Percentiles rank a stretch among this genome's conserved stretches.
Evolutionary conservation across 2,329 filamentous ascomycete species (phyloP).

Genomic region (Pseudonectria buxi): DNA sequence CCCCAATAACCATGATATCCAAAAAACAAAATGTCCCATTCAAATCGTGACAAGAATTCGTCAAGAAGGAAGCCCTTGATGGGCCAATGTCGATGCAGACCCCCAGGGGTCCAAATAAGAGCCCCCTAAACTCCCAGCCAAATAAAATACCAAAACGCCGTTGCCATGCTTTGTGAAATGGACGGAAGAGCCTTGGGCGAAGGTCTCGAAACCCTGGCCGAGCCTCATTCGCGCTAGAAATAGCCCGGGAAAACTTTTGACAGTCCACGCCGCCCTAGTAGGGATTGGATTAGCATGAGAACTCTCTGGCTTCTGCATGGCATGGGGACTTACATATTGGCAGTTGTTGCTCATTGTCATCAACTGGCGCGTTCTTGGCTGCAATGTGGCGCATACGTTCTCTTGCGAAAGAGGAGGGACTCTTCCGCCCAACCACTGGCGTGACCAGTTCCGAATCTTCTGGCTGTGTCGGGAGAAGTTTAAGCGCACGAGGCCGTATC

Average conservation of each 20-base stretch:
- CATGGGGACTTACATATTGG: constrained; percentile 31
- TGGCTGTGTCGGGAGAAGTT: constrained; percentile 32
- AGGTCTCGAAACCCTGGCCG: constrained; percentile 6
- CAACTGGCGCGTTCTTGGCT: constrained; percentile 35
- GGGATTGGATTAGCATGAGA: not conserved
- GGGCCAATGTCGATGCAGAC: not conserved
- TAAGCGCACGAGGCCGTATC: constrained; percentile 23
- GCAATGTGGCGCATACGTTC: constrained; percentile 39
- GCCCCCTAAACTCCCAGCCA: constrained; percentile 1
- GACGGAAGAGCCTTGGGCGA: constrained; percentile 9
- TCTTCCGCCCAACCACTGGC: constrained; percentile 28
- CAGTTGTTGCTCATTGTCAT: constrained; percentile 34
- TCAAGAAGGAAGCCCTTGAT: too few species aligned
- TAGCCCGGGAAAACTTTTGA: constrained; percentile 39
- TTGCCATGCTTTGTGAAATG: constrained; percentile 20
- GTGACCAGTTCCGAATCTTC: constrained; percentile 26
- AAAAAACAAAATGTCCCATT: too few species aligned
- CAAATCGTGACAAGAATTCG: too few species aligned
- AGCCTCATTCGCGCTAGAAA: constrained; percentile 12
- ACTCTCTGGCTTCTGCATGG: not conserved
- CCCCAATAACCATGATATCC: too few species aligned
- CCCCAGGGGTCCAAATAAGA: not conserved
- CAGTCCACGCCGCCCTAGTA: constrained; percentile 35
- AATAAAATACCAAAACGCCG: constrained; percentile 22
- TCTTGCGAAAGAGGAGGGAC: constrained; percentile 38